Conservation (phyloP, 352 stramenopile genomes). For the Pythium periplocum region DNA sequence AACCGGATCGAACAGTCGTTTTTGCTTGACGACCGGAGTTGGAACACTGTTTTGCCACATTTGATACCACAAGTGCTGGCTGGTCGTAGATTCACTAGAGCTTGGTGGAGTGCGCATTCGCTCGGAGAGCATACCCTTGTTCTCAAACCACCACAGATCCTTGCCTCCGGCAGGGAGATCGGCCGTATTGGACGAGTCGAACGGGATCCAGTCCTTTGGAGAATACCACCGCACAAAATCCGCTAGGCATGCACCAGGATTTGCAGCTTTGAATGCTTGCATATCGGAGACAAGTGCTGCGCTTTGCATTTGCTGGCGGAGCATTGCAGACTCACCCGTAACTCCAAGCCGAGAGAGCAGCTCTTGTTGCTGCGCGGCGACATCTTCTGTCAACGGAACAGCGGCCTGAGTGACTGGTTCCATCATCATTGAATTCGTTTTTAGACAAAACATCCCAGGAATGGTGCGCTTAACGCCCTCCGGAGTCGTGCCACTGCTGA, state of each 20-base stretch:
- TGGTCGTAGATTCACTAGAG: constrained; percentile 9
- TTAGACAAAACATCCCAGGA: constrained; percentile 31
- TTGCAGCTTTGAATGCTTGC: constrained; percentile 84
- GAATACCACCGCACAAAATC: constrained; percentile 86
- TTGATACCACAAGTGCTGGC: constrained; percentile 56
- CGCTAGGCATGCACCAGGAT: constrained; percentile 51
- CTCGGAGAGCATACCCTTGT: constrained; percentile 61
- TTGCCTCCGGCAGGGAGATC: constrained; percentile 33
- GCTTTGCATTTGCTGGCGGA: constrained; percentile 75
- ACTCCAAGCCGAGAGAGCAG: constrained; percentile 63
- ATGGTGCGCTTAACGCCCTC: constrained; percentile 34
- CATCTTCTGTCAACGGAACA: constrained; percentile 73
- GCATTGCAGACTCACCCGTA: constrained; percentile 51
- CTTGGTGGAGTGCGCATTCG: constrained; percentile 43
- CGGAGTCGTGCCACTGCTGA: constrained; percentile 11
- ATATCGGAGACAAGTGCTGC: constrained; percentile 72
- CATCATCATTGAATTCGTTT: constrained; percentile 41
- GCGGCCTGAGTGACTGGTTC: constrained; percentile 63
- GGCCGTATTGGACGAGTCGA: constrained; percentile 20
- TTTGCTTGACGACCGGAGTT: constrained; percentile 55
- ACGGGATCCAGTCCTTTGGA: constrained; percentile 71
- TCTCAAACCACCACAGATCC: constrained; percentile 64
- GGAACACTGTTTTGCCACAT: constrained; percentile 61
- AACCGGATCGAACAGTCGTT: constrained; percentile 59
- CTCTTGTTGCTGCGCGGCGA: constrained; percentile 73